These are phyloP conservation scores for Pyrrhoderma lamaoense DNA, from an alignment of 1,284 basidiomycete species.

Conservation along the genomic window DNA sequence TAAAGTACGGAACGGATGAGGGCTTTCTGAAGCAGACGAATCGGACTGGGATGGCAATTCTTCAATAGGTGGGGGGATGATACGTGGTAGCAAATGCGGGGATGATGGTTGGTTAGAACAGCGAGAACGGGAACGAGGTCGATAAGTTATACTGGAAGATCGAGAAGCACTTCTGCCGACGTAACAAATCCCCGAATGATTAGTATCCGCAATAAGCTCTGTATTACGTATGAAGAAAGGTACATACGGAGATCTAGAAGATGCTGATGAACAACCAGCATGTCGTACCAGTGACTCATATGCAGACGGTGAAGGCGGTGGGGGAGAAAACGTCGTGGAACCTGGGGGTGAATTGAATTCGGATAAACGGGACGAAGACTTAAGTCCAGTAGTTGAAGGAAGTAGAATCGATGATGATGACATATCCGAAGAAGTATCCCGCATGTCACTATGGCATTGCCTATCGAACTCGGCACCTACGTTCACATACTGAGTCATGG, in stretches of 20 bases:
- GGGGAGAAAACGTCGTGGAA: slow-evolving; percentile 13
- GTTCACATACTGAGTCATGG: slow-evolving; percentile 59
- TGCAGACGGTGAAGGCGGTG: slow-evolving; percentile 12
- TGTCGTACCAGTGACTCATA: slow-evolving; percentile 14
- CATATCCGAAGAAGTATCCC: slow-evolving; percentile 43
- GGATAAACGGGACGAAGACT: slow-evolving; percentile 29
- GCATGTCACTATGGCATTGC: slow-evolving; percentile 12
- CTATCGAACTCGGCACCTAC: slow-evolving; percentile 18
- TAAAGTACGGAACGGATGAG: slow-evolving; percentile 50
- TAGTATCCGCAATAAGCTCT: slow-evolving; percentile 18
- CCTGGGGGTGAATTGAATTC: slow-evolving; percentile 12
- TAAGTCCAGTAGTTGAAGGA: slow-evolving; percentile 64
- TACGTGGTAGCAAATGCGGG: slow-evolving; percentile 25
- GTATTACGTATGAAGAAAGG: slow-evolving; percentile 8
- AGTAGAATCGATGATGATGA: slow-evolving; percentile 40
- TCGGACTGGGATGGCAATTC: slow-evolving; percentile 42
- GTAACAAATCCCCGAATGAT: slow-evolving; percentile 12
- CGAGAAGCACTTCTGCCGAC: slow-evolving; percentile 13
- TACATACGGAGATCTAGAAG: slow-evolving; percentile 16
- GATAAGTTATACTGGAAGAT: slow-evolving; percentile 18
- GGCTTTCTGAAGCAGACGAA: slow-evolving; percentile 36
- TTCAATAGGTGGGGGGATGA: slow-evolving; percentile 50
- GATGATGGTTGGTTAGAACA: slow-evolving; percentile 31
- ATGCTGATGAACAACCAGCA: slow-evolving; percentile 6
- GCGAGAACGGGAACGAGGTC: slow-evolving; percentile 29